Evolutionary conservation across 164 flowering plant species (phyloP).

Genomic region (Tinospora cordifolia): DNA sequence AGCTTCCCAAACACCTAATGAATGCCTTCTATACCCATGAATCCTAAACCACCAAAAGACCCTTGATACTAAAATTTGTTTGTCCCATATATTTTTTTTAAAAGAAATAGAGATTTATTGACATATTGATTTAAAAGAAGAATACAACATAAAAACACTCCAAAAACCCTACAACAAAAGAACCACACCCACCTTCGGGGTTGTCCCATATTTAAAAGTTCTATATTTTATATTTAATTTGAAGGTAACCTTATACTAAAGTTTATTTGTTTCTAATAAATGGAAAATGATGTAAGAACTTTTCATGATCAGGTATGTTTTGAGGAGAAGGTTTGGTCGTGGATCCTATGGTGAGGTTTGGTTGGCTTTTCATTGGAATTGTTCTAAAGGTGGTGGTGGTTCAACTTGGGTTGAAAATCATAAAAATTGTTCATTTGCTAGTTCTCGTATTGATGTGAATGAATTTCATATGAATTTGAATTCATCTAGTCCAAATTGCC

Average conservation of each 20-base stretch:
- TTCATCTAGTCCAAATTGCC: slow-evolving; percentile 27
- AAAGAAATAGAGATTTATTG: too few species aligned
- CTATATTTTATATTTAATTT: not conserved
- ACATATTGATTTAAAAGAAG: too few species aligned
- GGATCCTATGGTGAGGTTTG: slow-evolving; percentile 99
- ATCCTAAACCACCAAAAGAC: too few species aligned
- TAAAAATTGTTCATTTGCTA: slow-evolving; percentile 19
- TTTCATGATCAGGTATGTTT: slow-evolving; percentile 43
- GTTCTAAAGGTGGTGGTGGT: slow-evolving; percentile 38
- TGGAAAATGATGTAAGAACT: not conserved
- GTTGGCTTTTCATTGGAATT: slow-evolving; percentile 86
- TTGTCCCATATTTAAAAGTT: not conserved
- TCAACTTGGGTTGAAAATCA: slow-evolving; percentile 21
- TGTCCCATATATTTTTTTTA: too few species aligned
- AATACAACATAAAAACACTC: too few species aligned
- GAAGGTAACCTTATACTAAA: not conserved
- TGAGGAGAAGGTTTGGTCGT: slow-evolving; percentile 78
- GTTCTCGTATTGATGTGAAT: slow-evolving; percentile 16
- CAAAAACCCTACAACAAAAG: too few species aligned
- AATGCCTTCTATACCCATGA: too few species aligned
- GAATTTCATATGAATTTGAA: slow-evolving; percentile 18
- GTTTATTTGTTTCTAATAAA: not conserved
- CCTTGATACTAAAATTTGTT: too few species aligned
- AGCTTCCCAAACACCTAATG: too few species aligned
- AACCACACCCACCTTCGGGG: too few species aligned